Evolutionary conservation across 73 alveolate genomes (phyloP).

Genomic region (Paramecium biaurelia): DNA sequence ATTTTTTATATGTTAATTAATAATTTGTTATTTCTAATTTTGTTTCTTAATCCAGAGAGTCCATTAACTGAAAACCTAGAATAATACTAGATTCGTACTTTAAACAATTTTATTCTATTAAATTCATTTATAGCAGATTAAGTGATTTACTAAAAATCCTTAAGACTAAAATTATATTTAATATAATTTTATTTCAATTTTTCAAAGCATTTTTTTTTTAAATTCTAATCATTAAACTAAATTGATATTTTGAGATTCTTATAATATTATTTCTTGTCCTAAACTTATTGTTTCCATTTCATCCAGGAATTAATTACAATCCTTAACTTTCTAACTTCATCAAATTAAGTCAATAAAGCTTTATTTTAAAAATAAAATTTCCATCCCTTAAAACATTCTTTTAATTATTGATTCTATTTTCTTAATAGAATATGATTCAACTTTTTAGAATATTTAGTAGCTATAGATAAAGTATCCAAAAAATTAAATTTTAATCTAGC

Average conservation of each 20-base stretch:
- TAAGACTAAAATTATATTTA: background rate
- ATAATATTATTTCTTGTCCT: background rate
- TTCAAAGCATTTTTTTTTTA: background rate
- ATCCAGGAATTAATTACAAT: constrained; percentile 7
- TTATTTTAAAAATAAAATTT: background rate
- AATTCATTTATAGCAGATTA: background rate
- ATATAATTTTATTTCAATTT: background rate
- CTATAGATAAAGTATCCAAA: background rate
- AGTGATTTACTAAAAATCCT: background rate
- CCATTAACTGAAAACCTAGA: background rate
- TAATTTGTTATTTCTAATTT: background rate
- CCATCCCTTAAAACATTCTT: background rate
- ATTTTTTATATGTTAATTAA: background rate
- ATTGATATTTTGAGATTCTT: background rate
- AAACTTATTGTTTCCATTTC: background rate
- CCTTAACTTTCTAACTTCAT: background rate
- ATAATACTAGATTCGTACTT: background rate
- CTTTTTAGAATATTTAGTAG: background rate
- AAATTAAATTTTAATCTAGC: background rate
- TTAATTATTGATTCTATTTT: background rate
- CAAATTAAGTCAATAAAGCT: background rate
- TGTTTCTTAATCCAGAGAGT: background rate
- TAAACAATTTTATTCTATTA: background rate
- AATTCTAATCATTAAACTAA: background rate
- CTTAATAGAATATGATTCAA: background rate